Evolutionary conservation across 1,284 basidiomycete species (phyloP).

Genomic region (Pyrrhoderma noxium): DNA sequence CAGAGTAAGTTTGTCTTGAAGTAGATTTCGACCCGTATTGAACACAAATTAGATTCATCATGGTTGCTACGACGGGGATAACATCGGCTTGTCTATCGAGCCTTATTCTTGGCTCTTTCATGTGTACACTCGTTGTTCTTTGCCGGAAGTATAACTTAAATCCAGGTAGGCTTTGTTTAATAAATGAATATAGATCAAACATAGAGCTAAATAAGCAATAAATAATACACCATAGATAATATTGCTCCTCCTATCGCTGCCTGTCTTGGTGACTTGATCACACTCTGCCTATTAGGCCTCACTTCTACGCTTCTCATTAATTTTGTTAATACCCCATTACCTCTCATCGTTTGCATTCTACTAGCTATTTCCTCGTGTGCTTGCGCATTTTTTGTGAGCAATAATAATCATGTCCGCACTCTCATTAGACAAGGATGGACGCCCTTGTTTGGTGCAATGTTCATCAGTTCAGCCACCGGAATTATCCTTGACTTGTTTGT

Average conservation of each 20-base stretch:
- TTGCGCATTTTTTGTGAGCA: conserved; percentile 48
- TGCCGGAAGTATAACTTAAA: conserved; percentile 74
- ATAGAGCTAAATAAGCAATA: not conserved
- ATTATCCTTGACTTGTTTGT: conserved; percentile 90
- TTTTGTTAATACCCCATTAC: conserved; percentile 57
- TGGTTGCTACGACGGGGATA: conserved; percentile 89
- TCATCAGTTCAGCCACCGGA: conserved; percentile 86
- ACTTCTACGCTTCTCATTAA: conserved; percentile 60
- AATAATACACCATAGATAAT: conserved; percentile 56
- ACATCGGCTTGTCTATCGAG: conserved; percentile 78
- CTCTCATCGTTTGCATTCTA: conserved; percentile 53
- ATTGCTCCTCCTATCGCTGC: conserved; percentile 92
- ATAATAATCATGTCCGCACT: conserved; percentile 60
- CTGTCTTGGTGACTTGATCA: conserved; percentile 89
- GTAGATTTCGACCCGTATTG: not conserved
- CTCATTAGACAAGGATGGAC: conserved; percentile 84
- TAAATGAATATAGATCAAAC: too few species aligned
- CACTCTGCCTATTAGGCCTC: conserved; percentile 70
- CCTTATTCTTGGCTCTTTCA: conserved; percentile 83
- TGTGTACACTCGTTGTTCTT: conserved; percentile 80
- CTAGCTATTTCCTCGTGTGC: conserved; percentile 49
- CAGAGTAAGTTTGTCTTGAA: conserved; percentile 43
- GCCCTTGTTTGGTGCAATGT: conserved; percentile 88
- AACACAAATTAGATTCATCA: conserved; percentile 55
- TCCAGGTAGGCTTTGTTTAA: conserved; percentile 52